Conservation (phyloP, 768 basidiomycete species). For the Agaricus subrufescens region DNA sequence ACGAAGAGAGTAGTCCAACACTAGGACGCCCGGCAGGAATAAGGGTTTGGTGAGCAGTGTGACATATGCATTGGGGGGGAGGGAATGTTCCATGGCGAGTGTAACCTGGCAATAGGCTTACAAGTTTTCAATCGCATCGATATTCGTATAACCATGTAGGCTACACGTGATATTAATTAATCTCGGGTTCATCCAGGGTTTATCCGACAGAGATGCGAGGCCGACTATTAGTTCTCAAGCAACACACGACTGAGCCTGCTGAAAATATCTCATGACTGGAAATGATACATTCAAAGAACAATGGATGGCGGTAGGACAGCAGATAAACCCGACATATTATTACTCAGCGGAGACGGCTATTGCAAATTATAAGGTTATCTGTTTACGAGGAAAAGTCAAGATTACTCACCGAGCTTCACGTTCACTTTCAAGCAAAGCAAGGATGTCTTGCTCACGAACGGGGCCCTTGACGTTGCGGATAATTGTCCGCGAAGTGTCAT, state of each 20-base stretch:
- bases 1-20: slow-evolving; percentile 52
- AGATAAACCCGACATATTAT: background rate
- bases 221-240: background rate
- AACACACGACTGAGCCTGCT: background rate
- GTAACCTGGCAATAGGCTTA: too few relatives aligned
- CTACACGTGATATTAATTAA: too few relatives aligned
- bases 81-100: too few relatives aligned
- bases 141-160: too few relatives aligned
- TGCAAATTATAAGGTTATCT: background rate
- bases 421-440: slow-evolving; percentile 95
- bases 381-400: background rate
- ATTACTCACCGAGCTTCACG: slow-evolving; percentile 93
- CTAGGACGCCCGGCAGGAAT: slow-evolving; percentile 61
- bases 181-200: too few relatives aligned
- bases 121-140: too few relatives aligned
- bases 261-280: background rate
- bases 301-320: background rate
- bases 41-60: slow-evolving; percentile 74
- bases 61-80: slow-evolving; percentile 53
- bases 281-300: background rate
- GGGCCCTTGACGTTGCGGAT: slow-evolving; percentile 99
- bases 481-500: slow-evolving; percentile 91
- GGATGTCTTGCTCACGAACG: slow-evolving; percentile 92
- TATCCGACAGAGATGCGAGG: too few relatives aligned
- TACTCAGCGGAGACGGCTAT: slow-evolving; percentile 35